Conservation (phyloP, 164 flowering plant genomes). For the Warburgia ugandensis region DNA sequence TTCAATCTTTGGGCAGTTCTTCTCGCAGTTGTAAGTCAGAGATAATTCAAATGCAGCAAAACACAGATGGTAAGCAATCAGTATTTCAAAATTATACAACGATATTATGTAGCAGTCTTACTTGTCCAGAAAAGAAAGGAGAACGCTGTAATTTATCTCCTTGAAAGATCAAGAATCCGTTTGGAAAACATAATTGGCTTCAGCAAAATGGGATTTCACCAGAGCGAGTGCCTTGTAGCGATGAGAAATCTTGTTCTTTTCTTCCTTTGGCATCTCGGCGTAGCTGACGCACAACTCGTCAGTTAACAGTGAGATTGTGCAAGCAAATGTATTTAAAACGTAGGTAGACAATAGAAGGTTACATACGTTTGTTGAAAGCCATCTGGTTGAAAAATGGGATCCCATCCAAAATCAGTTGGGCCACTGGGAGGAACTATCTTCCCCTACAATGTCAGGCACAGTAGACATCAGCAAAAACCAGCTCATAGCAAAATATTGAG, state of each 20-base stretch:
- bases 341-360: not conserved
- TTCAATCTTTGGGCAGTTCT: too few species aligned
- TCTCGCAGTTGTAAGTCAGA: too few species aligned
- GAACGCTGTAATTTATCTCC: too few species aligned
- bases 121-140: too few species aligned
- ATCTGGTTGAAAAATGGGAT: constrained; percentile 93
- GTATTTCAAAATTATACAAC: too few species aligned
- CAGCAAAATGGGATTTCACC: constrained; percentile 72
- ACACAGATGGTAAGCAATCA: too few species aligned
- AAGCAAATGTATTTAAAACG: not conserved
- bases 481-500: not conserved
- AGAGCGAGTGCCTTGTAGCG: constrained; percentile 58
- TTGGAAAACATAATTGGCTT: constrained; percentile 44
- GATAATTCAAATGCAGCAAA: too few species aligned
- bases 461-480: too few species aligned
- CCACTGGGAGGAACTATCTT: constrained; percentile 85
- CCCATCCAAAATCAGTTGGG: constrained; percentile 96
- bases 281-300: constrained; percentile 29
- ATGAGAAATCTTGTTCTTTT: constrained; percentile 80
- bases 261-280: constrained; percentile 86
- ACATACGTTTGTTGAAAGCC: constrained; percentile 85
- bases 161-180: too few species aligned
- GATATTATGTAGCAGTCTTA: too few species aligned
- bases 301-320: not conserved
- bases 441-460: too few species aligned